Evolutionary conservation across 345 rosid genomes (phyloP), one percentile per base, ranked within the genome.

Genomic region (Citrus maxima): DNA sequence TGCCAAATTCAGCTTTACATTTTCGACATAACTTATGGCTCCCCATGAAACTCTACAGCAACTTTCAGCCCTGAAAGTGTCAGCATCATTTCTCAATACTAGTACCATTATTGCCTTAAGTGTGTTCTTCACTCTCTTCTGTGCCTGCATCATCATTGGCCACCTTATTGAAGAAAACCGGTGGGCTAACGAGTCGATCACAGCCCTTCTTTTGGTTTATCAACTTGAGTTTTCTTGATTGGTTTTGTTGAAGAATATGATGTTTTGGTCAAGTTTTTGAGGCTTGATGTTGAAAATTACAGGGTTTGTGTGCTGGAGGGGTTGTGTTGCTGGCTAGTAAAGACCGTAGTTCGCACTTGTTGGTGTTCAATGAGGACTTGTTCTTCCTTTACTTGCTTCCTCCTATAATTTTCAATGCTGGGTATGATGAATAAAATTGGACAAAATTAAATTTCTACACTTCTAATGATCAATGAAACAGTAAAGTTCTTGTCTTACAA

Each of bases 311-410:
- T 75, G 83, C 93, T 25, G 93, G 91, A 58, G 92, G 32, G 65
- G 87, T 89, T 79, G 90, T 89, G 65, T 56, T 92, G 84, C 80
- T 90, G 77, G 78, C 84, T 42, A 79, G 73, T 56, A 77, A 85
- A 81, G 89, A 87, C 22, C 1, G 58, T 18, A 84, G 75, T 81
- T 84, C 92, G 0, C 49, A 24, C 25, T 59, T 92, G 55, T 62
- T 89, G 78, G 67, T 72, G 67, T 90, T 92, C 75, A 87, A 77
- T 76, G 93, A 92, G 87, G 86, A 90, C 77, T 84, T 92, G 83
- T 90, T 92, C 91, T 92, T 92, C 86, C 91, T 92, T 65, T 92
- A 87, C 78, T 82, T 90, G 87, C 90, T 90, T 56, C 97, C 94
- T 12, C 94, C 93, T 3, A 90, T 92, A 78, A 92, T 92, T 79